Conservation (phyloP, 352 stramenopile species). For the Phytophthora sp. region DNA sequence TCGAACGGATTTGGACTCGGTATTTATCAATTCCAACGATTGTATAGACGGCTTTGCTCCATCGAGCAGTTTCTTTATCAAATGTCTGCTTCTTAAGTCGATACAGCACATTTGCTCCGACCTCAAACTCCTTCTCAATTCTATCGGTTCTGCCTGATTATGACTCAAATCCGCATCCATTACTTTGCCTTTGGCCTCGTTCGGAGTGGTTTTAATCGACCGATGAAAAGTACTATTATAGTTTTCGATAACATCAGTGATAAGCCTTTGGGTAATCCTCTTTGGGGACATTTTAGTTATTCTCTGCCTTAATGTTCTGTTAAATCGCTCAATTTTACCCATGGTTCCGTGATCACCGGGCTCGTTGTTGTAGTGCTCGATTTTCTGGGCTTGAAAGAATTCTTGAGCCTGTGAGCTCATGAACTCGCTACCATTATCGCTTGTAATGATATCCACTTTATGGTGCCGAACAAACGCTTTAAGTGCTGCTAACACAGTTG, state of each 20-base stretch:
- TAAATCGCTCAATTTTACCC: too few relatives aligned
- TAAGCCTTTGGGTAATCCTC: background rate
- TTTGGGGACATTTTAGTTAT: conserved; percentile 22
- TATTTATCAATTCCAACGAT: too few relatives aligned
- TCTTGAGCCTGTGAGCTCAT: conserved; percentile 32
- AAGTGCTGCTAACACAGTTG: conserved; percentile 13
- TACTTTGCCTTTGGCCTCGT: conserved; percentile 31
- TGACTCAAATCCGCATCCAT: conserved; percentile 18
- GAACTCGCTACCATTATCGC: conserved; percentile 47
- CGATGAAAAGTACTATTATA: conserved; percentile 44
- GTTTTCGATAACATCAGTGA: conserved; percentile 29
- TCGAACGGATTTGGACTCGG: conserved; percentile 34
- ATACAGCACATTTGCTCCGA: too few relatives aligned
- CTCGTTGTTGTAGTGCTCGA: conserved; percentile 49
- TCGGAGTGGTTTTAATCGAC: conserved; percentile 29
- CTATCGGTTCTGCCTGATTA: too few relatives aligned
- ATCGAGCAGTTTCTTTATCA: too few relatives aligned
- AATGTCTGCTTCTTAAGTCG: too few relatives aligned
- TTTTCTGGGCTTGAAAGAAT: conserved; percentile 36
- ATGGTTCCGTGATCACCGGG: conserved; percentile 41
- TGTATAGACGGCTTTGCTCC: too few relatives aligned
- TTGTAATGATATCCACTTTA: conserved; percentile 9
- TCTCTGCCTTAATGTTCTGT: conserved; percentile 39
- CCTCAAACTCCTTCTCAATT: too few relatives aligned
- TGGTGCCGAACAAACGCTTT: conserved; percentile 3